Percentiles rank a stretch among this genome's conserved stretches.
phyloP scores from a whole-genome alignment of 805 yeast species.

The Millerozyma miso region DNA sequence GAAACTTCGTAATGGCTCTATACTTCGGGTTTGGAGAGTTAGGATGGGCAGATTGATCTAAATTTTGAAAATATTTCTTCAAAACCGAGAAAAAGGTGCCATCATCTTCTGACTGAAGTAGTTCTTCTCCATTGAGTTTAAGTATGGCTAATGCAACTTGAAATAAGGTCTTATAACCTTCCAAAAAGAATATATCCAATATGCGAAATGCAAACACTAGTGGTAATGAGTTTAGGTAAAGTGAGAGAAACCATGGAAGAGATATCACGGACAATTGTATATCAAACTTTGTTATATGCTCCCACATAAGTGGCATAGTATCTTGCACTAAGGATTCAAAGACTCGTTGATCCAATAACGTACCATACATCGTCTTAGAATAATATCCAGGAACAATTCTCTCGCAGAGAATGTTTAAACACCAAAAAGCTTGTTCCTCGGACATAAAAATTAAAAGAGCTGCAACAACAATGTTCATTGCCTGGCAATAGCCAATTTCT shows the following conservation, averaged over 20 bases:
- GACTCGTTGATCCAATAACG: conserved; percentile 87
- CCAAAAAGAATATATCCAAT: conserved; percentile 82
- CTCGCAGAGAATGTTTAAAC: conserved; percentile 75
- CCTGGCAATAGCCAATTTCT: conserved; percentile 97
- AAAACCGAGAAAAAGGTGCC: conserved; percentile 85
- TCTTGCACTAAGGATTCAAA: conserved; percentile 86
- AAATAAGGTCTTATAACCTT: conserved; percentile 85
- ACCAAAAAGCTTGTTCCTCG: conserved; percentile 98
- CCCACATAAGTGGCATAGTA: conserved; percentile 86
- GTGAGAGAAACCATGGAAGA: conserved; percentile 91
- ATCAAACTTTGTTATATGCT: conserved; percentile 71
- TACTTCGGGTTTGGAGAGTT: conserved; percentile 59
- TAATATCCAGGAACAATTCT: conserved; percentile 90
- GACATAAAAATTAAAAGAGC: conserved; percentile 78
- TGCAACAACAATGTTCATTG: conserved; percentile 92
- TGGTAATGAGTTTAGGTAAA: conserved; percentile 92
- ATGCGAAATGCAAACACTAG: conserved; percentile 88
- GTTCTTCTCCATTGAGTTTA: conserved; percentile 79
- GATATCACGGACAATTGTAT: conserved; percentile 92
- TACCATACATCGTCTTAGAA: conserved; percentile 96
- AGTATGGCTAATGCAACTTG: conserved; percentile 93
- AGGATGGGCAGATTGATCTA: conserved; percentile 79
- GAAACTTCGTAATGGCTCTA: conserved; percentile 75
- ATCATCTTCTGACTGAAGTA: conserved; percentile 80
- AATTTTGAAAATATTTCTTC: conserved; percentile 71